Conservation (phyloP, 345 rosid genomes). For the Ceriops tagal region DNA sequence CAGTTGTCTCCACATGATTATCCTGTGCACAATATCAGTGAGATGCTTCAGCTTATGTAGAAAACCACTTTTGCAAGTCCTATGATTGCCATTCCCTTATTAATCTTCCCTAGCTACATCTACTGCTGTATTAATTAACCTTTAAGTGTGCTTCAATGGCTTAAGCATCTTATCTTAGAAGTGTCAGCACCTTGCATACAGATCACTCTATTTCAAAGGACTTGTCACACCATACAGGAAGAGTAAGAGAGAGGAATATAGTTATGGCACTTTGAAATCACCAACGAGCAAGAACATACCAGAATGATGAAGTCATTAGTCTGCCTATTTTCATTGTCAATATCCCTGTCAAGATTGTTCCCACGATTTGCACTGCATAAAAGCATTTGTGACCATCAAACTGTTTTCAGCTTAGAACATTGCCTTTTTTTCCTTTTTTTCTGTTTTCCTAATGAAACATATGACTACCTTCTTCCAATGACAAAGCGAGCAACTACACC, state of each 20-base stretch:
- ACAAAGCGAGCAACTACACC: slow-evolving; percentile 26
- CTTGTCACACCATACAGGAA: not conserved
- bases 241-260: not conserved
- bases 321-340: slow-evolving; percentile 64
- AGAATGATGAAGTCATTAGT: slow-evolving; percentile 63
- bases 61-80: too few relatives aligned
- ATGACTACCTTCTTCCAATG: slow-evolving; percentile 27
- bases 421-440: not conserved
- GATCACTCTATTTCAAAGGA: not conserved
- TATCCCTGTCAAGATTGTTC: slow-evolving; percentile 52
- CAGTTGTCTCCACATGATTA: slow-evolving; percentile 51
- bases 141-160: not conserved
- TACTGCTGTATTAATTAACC: not conserved
- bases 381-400: not conserved
- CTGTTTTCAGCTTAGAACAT: not conserved
- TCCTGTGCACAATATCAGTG: slow-evolving; percentile 33
- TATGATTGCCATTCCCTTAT: too few relatives aligned
- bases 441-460: not conserved
- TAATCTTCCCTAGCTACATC: too few relatives aligned
- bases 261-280: not conserved
- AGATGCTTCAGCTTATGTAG: slow-evolving; percentile 12
- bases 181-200: not conserved
- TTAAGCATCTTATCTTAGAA: not conserved
- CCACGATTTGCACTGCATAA: slow-evolving; percentile 48
- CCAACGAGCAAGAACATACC: slow-evolving; percentile 37